Conservation (phyloP, 83 land plant genomes). For the Diphasiastrum complanatum region DNA sequence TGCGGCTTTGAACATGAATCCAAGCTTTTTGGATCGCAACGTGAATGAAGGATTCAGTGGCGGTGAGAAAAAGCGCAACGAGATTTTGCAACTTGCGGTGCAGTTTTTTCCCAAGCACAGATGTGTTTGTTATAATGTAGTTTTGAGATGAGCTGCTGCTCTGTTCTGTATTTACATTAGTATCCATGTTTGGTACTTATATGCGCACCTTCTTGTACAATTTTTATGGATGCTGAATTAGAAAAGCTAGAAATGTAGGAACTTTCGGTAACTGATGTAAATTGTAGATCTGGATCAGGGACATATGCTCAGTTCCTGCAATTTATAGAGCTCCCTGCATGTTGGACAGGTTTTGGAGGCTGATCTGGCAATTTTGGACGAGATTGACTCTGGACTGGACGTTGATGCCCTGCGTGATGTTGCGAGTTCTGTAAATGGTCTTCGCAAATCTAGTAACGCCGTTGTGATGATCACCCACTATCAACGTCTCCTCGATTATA, state of each 20-base stretch:
- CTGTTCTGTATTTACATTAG: no score
- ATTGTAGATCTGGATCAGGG: no score
- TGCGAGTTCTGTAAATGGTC: constrained; percentile 68
- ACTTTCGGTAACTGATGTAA: no score
- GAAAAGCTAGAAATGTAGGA: no score
- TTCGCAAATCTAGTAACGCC: constrained; percentile 63
- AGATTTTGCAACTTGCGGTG: constrained; percentile 94
- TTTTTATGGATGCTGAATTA: no score
- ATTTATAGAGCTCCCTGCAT: no score
- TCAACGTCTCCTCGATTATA: constrained; percentile 63
- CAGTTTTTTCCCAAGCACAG: not conserved
- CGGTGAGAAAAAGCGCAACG: constrained; percentile 94
- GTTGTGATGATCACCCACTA: constrained; percentile 93
- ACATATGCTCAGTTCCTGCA: no score
- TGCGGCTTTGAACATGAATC: constrained; percentile 73
- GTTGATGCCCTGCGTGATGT: constrained; percentile 92
- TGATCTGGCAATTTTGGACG: constrained; percentile 83
- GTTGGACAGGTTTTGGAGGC: constrained; percentile 70
- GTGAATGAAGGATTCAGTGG: constrained; percentile 99
- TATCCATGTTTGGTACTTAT: no score
- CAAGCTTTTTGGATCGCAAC: constrained; percentile 76
- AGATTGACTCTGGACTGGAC: constrained; percentile 92
- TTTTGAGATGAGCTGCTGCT: not conserved
- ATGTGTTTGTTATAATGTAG: not conserved
- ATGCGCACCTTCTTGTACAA: no score